phyloP scores from a whole-genome alignment of 371 early-diverging fungal species.

The Lichtheimia hyalospora region DNA sequence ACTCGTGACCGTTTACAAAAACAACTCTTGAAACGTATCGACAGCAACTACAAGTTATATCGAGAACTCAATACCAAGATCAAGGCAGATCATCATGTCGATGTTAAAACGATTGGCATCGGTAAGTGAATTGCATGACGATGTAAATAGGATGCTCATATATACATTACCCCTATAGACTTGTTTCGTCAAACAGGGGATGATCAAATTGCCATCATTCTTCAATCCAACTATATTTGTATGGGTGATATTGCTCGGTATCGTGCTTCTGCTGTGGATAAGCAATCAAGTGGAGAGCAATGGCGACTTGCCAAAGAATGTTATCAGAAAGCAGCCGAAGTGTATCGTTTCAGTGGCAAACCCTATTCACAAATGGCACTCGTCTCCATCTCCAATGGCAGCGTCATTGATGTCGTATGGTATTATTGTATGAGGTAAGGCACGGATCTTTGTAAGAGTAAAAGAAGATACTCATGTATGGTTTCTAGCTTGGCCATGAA shows the following conservation, averaged over 20 bases:
- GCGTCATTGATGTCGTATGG: constrained; percentile 52
- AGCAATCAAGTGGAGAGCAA: constrained; percentile 18
- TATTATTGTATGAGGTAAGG: constrained; percentile 52
- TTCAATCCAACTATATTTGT: constrained; percentile 47
- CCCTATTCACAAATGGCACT: constrained; percentile 52
- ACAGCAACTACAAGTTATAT: constrained; percentile 41
- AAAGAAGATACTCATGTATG: neutral
- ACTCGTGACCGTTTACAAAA: constrained; percentile 22
- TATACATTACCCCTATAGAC: constrained; percentile 15
- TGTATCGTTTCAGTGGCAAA: constrained; percentile 44
- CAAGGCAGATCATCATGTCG: constrained; percentile 31
- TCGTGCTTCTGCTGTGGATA: constrained; percentile 32
- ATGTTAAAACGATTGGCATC: constrained; percentile 41
- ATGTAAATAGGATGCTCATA: neutral
- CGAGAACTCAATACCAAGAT: constrained; percentile 37
- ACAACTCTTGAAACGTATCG: constrained; percentile 27
- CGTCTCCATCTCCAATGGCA: constrained; percentile 41
- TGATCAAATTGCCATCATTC: constrained; percentile 29
- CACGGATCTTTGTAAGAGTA: neutral
- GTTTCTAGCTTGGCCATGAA: constrained; percentile 38
- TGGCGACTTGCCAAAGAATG: constrained; percentile 37
- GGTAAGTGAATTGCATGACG: constrained; percentile 12
- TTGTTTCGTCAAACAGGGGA: constrained; percentile 24
- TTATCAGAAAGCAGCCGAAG: constrained; percentile 45
- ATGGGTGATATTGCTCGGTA: constrained; percentile 54